Evolutionary conservation across 108 stramenopile species (phyloP).

Genomic region (Pseudonitzschia multiseries): DNA sequence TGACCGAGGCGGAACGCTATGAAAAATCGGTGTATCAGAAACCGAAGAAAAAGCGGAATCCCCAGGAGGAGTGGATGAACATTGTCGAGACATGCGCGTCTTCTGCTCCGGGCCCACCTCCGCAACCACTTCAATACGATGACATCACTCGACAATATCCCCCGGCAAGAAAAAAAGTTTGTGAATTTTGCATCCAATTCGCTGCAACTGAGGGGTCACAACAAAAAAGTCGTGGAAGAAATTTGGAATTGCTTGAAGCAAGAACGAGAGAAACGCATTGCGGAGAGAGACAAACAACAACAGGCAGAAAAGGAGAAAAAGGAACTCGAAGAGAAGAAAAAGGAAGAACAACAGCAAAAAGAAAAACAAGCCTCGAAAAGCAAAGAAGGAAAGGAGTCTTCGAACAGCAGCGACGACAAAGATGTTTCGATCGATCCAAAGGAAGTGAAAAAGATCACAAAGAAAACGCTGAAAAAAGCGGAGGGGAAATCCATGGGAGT

Average conservation of each 20-base stretch:
- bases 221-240: conserved; percentile 44
- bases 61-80: conserved; percentile 84
- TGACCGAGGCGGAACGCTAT: conserved; percentile 86
- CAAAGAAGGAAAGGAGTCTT: conserved; percentile 24
- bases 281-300: conserved; percentile 36
- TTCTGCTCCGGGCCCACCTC: conserved; percentile 54
- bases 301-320: conserved; percentile 24
- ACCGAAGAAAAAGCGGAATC: conserved; percentile 44
- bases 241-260: conserved; percentile 75
- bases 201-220: conserved; percentile 56
- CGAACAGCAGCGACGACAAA: neutral
- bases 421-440: conserved; percentile 25
- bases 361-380: conserved; percentile 34
- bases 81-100: conserved; percentile 48
- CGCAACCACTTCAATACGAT: conserved; percentile 61
- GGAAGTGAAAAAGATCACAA: conserved; percentile 54
- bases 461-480: conserved; percentile 77
- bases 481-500: conserved; percentile 58
- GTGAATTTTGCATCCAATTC: conserved; percentile 86
- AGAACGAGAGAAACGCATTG: conserved; percentile 39
- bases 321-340: conserved; percentile 18
- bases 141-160: conserved; percentile 72
- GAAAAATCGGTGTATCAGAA: conserved; percentile 64
- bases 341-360: conserved; percentile 31
- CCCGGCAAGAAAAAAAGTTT: conserved; percentile 89